phyloP scores from a whole-genome alignment of 495 filamentous ascomycete species.

The Neurospora sp. region DNA sequence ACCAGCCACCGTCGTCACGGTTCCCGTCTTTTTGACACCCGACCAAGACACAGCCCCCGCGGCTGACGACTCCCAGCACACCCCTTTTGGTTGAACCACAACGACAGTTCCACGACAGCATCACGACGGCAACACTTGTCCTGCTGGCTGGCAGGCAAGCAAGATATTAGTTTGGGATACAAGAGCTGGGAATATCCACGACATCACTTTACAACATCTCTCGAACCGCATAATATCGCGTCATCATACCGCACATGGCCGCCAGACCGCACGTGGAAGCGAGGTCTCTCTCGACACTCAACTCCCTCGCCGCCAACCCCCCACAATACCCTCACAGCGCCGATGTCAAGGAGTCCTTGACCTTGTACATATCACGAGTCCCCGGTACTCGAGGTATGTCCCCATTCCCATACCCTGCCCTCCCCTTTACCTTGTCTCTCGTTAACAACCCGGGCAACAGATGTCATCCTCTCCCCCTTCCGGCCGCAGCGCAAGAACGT shows the following conservation, averaged over 20 bases:
- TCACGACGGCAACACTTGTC: neutral
- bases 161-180: neutral
- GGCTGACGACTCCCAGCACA: neutral
- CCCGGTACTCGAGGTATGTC: slow-evolving; percentile 76
- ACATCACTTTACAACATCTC: neutral
- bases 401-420: slow-evolving; percentile 1
- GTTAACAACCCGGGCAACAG: slow-evolving; percentile 35
- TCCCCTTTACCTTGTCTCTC: neutral
- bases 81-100: neutral
- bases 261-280: slow-evolving; percentile 53
- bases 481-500: slow-evolving; percentile 82
- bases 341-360: slow-evolving; percentile 57
- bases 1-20: neutral
- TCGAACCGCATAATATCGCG: neutral
- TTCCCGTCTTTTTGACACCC: neutral
- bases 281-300: slow-evolving; percentile 69
- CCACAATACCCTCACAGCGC: slow-evolving; percentile 68
- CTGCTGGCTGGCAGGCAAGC: neutral
- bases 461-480: slow-evolving; percentile 87
- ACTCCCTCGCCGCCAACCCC: slow-evolving; percentile 73
- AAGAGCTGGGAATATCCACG: neutral
- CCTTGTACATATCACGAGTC: slow-evolving; percentile 84
- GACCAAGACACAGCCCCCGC: neutral
- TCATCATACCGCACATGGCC: slow-evolving; percentile 9
- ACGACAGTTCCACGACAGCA: neutral